These are phyloP conservation scores for Podospora australis DNA, from an alignment of 495 filamentous ascomycete genomes.

Conservation along the genomic window DNA sequence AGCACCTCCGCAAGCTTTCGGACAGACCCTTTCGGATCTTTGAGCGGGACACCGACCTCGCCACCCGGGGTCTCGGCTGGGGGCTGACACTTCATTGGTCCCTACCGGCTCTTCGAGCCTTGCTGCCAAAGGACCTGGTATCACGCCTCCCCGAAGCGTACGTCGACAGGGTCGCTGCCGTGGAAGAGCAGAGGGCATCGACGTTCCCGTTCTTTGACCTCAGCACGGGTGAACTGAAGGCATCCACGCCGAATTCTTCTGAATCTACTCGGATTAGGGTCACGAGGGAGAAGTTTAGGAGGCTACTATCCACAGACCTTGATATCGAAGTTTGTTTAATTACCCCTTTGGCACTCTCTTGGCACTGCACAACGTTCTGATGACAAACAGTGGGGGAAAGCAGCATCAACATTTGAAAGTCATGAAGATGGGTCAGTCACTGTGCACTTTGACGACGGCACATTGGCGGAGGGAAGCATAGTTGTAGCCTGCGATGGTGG, in stretches of 20 bases:
- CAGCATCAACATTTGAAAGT: conserved; percentile 10
- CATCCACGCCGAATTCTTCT: conserved; percentile 37
- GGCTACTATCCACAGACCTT: conserved; percentile 42
- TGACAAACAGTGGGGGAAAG: conserved; percentile 23
- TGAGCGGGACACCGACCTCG: conserved; percentile 45
- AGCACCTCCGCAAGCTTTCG: conserved; percentile 41
- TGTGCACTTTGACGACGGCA: conserved; percentile 26
- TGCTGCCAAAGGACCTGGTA: conserved; percentile 46
- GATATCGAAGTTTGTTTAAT: conserved; percentile 42
- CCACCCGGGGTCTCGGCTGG: conserved; percentile 49
- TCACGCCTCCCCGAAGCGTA: conserved; percentile 42
- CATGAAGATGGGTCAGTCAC: conserved; percentile 15
- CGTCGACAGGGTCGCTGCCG: conserved; percentile 31
- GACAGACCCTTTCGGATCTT: conserved; percentile 42
- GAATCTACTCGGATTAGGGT: conserved; percentile 47
- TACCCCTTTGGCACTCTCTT: too few species aligned
- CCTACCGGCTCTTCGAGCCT: conserved; percentile 40
- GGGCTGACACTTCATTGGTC: conserved; percentile 56
- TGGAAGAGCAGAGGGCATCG: conserved; percentile 12
- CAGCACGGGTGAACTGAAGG: conserved; percentile 36
- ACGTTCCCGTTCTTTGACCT: conserved; percentile 50
- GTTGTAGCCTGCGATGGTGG: conserved; percentile 29
- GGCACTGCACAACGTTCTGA: background rate
- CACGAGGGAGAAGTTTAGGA: conserved; percentile 40
- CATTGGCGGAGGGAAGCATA: conserved; percentile 17